A percentile compares a stretch with the other conserved stretches of the same genome.
Evolutionary conservation across 1,284 basidiomycete genomes (phyloP).

Genomic region (Apiotrichum gamsii): DNA sequence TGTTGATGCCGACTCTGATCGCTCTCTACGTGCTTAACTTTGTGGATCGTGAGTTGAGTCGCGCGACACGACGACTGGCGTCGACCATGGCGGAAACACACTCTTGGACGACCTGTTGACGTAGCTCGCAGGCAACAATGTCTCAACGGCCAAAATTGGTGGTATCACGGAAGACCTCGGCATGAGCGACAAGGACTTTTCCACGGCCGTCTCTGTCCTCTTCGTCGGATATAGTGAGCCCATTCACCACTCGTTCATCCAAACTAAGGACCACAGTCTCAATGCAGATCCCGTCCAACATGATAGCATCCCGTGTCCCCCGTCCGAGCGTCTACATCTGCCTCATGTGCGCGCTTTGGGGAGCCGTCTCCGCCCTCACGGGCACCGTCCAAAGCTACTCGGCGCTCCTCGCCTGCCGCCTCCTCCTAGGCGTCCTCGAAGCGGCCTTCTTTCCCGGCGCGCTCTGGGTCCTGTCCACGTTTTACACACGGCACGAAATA

Average conservation of each 20-base stretch:
- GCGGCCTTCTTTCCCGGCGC: conserved; percentile 37
- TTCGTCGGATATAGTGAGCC: conserved; percentile 4
- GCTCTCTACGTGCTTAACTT: conserved; percentile 7
- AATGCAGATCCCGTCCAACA: conserved; percentile 39
- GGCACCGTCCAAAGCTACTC: conserved; percentile 25
- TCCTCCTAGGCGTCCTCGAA: conserved; percentile 29
- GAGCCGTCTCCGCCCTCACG: conserved; percentile 24
- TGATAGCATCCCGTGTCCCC: conserved; percentile 18
- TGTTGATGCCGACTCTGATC: conserved; percentile 14
- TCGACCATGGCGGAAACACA: not conserved
- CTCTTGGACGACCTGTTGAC: too few species aligned
- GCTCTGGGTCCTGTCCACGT: conserved; percentile 31
- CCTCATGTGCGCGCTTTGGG: conserved; percentile 30
- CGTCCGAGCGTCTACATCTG: conserved; percentile 24
- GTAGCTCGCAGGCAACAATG: conserved; percentile 6
- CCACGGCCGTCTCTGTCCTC: conserved; percentile 31
- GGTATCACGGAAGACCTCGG: conserved; percentile 12
- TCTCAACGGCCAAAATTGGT: conserved; percentile 12
- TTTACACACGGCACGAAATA: conserved; percentile 35
- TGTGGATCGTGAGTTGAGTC: not conserved
- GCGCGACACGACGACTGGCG: not conserved
- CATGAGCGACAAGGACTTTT: conserved; percentile 19
- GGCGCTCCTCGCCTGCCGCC: conserved; percentile 15
- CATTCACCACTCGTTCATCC: too few species aligned
- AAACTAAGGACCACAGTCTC: conserved; percentile 17